These are phyloP conservation scores for Adansonia rubrostipa DNA, from an alignment of 441 rosid species.

Conservation along the genomic window DNA sequence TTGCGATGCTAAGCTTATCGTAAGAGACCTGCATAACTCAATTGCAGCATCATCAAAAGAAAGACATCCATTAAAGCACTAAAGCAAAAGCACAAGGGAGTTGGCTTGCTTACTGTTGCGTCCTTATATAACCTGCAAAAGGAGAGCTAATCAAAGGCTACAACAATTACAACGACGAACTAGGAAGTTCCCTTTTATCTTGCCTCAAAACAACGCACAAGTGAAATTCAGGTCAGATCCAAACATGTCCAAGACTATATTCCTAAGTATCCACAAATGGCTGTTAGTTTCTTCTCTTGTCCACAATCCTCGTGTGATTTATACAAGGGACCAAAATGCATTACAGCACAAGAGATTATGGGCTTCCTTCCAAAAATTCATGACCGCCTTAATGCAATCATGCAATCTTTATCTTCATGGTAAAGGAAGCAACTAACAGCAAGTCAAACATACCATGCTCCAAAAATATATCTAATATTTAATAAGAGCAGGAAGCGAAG, in stretches of 20 bases:
- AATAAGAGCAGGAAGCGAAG: constrained; percentile 84
- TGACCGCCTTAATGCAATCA: background rate
- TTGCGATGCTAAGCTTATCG: constrained; percentile 16
- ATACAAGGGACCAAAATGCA: background rate
- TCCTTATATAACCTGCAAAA: constrained; percentile 5
- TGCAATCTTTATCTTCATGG: background rate
- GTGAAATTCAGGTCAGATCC: background rate
- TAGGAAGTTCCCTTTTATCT: background rate
- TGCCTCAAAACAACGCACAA: background rate
- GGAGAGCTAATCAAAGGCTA: background rate
- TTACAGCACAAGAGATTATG: background rate
- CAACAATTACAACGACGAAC: background rate
- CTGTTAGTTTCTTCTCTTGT: constrained; percentile 1
- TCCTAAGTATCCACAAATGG: background rate
- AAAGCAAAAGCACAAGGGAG: background rate
- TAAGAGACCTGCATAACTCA: background rate
- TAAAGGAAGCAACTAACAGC: background rate
- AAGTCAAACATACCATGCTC: constrained; percentile 9
- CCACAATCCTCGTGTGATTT: background rate
- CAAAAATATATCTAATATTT: constrained; percentile 53
- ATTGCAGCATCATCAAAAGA: background rate
- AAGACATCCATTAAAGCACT: background rate
- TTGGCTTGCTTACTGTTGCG: constrained; percentile 4
- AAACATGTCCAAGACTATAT: background rate
- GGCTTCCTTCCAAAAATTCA: background rate